Conservation (phyloP, 2,329 filamentous ascomycete genomes). For the Aureobasidium sp. region DNA sequence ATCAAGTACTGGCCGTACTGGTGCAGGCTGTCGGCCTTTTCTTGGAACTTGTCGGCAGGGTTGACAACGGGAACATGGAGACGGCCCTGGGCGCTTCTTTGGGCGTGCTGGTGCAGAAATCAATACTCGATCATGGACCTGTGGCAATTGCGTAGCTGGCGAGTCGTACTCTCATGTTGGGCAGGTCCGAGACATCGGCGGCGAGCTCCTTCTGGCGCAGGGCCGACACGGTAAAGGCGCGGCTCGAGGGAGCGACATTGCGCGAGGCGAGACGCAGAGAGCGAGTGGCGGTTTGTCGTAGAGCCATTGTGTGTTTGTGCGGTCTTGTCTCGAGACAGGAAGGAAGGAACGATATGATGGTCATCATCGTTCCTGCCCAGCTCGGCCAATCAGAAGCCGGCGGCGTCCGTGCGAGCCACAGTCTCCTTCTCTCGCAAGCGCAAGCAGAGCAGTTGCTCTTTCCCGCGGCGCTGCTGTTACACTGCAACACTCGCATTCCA, state of each 20-base stretch:
- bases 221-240: constrained; percentile 36
- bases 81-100: constrained; percentile 36
- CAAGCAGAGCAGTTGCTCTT: constrained; percentile 6
- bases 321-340: neutral
- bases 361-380: neutral
- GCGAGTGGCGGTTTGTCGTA: constrained; percentile 31
- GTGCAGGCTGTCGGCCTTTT: constrained; percentile 81
- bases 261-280: constrained; percentile 12
- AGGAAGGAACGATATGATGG: neutral
- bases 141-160: neutral
- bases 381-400: constrained; percentile 7
- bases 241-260: constrained; percentile 18
- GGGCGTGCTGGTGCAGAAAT: constrained; percentile 29
- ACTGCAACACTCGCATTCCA: constrained; percentile 6
- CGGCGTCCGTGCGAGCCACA: neutral
- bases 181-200: constrained; percentile 32
- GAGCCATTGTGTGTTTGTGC: constrained; percentile 26
- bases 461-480: constrained; percentile 11
- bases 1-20: constrained; percentile 94
- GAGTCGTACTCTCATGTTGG: constrained; percentile 37
- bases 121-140: neutral
- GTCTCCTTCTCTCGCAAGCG: neutral
- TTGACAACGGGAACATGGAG: constrained; percentile 77
- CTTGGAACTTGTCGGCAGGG: constrained; percentile 83
- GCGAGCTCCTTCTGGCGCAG: constrained; percentile 36